A percentile compares a stretch with the other conserved stretches of the same genome.
phyloP scores from a whole-genome alignment of 768 basidiomycete species.

The Tricholoma saponaceum region DNA sequence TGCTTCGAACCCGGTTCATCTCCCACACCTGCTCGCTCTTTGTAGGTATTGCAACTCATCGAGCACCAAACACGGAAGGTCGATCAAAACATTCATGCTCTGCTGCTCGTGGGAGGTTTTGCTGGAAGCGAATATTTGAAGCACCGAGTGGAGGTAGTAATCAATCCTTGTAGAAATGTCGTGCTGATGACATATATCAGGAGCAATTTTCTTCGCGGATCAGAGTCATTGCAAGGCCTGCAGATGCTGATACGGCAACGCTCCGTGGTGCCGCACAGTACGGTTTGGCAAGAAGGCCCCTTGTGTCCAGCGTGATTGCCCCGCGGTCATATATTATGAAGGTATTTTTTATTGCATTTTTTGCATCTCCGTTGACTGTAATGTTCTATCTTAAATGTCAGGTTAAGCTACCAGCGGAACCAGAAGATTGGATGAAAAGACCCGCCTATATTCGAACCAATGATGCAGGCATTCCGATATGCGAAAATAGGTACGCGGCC shows the following conservation, averaged over 20 bases:
- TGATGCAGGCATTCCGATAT: slow-evolving; percentile 71
- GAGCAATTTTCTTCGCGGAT: slow-evolving; percentile 65
- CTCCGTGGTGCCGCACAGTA: slow-evolving; percentile 86
- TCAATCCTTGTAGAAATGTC: slow-evolving; percentile 4
- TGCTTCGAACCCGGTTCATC: slow-evolving; percentile 7
- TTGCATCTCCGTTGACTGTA: background rate
- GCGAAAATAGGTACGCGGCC: slow-evolving; percentile 70
- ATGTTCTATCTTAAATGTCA: slow-evolving; percentile 20
- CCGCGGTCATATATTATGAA: slow-evolving; percentile 88
- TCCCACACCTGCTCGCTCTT: slow-evolving; percentile 1
- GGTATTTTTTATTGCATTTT: slow-evolving; percentile 31
- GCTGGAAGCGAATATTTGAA: slow-evolving; percentile 84
- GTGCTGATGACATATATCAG: slow-evolving; percentile 29
- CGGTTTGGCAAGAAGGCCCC: slow-evolving; percentile 67
- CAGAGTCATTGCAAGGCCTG: slow-evolving; percentile 74
- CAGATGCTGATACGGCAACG: slow-evolving; percentile 87
- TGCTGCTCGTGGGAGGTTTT: slow-evolving; percentile 89
- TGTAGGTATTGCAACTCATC: slow-evolving; percentile 71
- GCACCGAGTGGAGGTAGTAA: slow-evolving; percentile 66
- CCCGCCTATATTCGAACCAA: slow-evolving; percentile 81
- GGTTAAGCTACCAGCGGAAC: slow-evolving; percentile 88
- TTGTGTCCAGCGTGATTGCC: slow-evolving; percentile 80
- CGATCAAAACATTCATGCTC: slow-evolving; percentile 72
- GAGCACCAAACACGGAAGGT: slow-evolving; percentile 69
- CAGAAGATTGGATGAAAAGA: slow-evolving; percentile 79